phyloP scores from a whole-genome alignment of 306 rosid genomes.

The Dalbergia cultrata region DNA sequence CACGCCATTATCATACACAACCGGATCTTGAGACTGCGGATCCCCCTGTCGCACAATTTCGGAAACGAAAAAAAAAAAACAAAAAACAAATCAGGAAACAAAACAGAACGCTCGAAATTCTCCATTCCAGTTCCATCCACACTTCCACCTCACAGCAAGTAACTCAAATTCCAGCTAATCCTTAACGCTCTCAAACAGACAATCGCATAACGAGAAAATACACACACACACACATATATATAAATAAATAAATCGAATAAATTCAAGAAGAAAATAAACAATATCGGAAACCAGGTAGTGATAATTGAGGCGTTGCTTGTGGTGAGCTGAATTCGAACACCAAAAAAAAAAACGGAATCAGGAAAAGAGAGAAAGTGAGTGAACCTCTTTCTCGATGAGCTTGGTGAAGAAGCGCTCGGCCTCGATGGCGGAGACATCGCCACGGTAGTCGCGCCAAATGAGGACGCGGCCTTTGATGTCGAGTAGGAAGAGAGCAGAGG shows the following conservation, averaged over 20 bases:
- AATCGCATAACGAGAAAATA: not conserved
- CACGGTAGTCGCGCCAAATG: conserved; percentile 99
- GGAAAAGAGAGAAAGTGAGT: not conserved
- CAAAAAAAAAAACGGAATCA: no score
- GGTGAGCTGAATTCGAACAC: not conserved
- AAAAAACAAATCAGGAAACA: conserved; percentile 5
- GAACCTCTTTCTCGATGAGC: conserved; percentile 95
- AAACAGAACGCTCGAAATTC: not conserved
- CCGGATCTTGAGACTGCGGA: conserved; percentile 95
- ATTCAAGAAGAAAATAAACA: not conserved
- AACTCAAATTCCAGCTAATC: conserved; percentile 7
- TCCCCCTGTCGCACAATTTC: conserved; percentile 73
- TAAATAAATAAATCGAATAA: not conserved
- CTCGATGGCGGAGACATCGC: conserved; percentile 92
- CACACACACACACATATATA: no score
- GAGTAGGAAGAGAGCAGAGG: conserved; percentile 94
- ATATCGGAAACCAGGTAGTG: not conserved
- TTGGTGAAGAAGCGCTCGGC: conserved; percentile 99
- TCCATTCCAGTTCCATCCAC: not conserved
- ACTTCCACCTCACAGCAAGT: not conserved
- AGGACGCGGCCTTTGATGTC: conserved; percentile 99
- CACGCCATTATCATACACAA: conserved; percentile 84
- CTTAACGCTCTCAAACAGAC: not conserved
- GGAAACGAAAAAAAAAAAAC: conserved; percentile 10
- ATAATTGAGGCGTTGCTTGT: conserved; percentile 3